phyloP scores from a whole-genome alignment of 2,329 filamentous ascomycete species.

The Colletotrichum abscissum region DNA sequence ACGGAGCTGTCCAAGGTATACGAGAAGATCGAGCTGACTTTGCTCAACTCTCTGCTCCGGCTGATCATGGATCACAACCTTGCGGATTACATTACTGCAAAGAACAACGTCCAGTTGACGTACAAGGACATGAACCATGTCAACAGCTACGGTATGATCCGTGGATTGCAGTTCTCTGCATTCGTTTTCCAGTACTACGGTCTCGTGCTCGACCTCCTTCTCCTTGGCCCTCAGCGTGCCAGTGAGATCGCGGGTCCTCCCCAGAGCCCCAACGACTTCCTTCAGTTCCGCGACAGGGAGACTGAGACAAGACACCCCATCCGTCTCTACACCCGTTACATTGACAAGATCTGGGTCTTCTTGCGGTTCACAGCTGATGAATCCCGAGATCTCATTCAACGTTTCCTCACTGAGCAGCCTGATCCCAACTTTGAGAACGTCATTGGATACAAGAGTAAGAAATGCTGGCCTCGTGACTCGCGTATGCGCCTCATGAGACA shows the following conservation, averaged over 20 bases:
- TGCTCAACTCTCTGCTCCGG: constrained; percentile 91
- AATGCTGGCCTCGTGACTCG: constrained; percentile 98
- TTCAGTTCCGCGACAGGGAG: constrained; percentile 94
- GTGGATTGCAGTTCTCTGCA: constrained; percentile 95
- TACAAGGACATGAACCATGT: constrained; percentile 99
- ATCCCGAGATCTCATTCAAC: constrained; percentile 93
- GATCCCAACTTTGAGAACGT: constrained; percentile 99
- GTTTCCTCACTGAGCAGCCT: constrained; percentile 96
- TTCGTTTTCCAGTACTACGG: constrained; percentile 99
- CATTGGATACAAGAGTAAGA: constrained; percentile 99
- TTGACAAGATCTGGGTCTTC: constrained; percentile 99
- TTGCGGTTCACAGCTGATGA: constrained; percentile 94
- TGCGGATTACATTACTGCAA: constrained; percentile 98
- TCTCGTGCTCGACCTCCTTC: constrained; percentile 89
- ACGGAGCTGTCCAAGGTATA: constrained; percentile 99
- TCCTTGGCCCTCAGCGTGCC: constrained; percentile 94
- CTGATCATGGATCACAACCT: constrained; percentile 99
- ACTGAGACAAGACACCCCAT: constrained; percentile 96
- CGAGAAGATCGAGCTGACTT: constrained; percentile 97
- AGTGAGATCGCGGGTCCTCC: constrained; percentile 97
- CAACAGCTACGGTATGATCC: constrained; percentile 98
- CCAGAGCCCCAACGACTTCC: constrained; percentile 94
- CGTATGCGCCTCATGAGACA: constrained; percentile 99
- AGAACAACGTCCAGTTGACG: constrained; percentile 98
- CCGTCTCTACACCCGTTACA: constrained; percentile 95